Evolutionary conservation across 2,329 filamentous ascomycete species (phyloP).

Genomic region (Cercospora zeina): DNA sequence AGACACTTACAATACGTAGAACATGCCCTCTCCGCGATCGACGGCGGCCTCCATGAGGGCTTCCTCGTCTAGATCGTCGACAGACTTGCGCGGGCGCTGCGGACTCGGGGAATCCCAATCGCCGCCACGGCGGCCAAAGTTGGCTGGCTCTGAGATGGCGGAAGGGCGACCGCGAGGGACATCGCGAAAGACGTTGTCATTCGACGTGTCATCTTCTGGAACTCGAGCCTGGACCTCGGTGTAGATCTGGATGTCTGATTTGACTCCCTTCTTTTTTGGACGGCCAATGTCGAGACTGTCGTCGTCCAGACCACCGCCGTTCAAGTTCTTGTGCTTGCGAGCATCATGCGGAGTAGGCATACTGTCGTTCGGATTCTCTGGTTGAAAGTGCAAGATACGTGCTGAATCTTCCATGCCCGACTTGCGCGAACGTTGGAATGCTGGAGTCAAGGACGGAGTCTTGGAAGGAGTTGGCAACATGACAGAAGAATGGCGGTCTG

Average conservation of each 20-base stretch:
- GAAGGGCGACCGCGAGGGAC: conserved; percentile 19
- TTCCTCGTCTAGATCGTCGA: conserved; percentile 57
- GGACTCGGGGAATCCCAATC: conserved; percentile 20
- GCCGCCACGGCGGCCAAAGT: conserved; percentile 36
- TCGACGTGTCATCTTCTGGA: conserved; percentile 64
- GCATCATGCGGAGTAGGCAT: conserved; percentile 61
- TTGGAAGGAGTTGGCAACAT: conserved; percentile 79
- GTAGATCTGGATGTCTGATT: conserved; percentile 63
- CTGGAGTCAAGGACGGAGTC: conserved; percentile 57
- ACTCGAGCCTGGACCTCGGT: conserved; percentile 76
- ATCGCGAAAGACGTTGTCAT: conserved; percentile 72
- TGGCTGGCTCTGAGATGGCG: conserved; percentile 38
- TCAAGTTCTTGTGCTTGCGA: conserved; percentile 24
- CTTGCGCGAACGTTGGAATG: conserved; percentile 53
- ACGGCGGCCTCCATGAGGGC: conserved; percentile 60
- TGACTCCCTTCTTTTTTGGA: conserved; percentile 32
- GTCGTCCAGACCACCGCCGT: conserved; percentile 50
- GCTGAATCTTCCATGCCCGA: conserved; percentile 51
- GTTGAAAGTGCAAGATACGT: conserved; percentile 55
- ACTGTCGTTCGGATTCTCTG: conserved; percentile 59
- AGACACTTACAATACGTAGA: conserved; percentile 72
- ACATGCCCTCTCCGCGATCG: conserved; percentile 67
- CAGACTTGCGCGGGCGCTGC: conserved; percentile 52
- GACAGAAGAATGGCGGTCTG: conserved; percentile 19
- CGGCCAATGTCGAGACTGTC: conserved; percentile 57